Base-by-base conservation (phyloP, 257 asterid genomes). In the Verbena officinalis region DNA sequence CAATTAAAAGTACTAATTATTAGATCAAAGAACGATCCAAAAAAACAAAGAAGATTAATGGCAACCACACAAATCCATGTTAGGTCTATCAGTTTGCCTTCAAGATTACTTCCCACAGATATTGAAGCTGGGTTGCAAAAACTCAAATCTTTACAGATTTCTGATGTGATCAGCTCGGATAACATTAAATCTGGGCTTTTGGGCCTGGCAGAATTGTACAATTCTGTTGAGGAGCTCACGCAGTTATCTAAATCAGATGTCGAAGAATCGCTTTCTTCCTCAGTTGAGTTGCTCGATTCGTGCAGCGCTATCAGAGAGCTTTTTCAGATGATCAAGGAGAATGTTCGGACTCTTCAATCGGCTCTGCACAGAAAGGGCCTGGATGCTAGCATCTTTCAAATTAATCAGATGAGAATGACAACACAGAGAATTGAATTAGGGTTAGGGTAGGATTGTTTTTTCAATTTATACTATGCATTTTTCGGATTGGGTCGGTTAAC, bases 351-450 rank as follows among this genome's bases (percentile, higher is more conserved):
- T 38, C 80, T 83, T 15, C 87, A 83, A 36, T 83, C 89, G 14
- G 80, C 84, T 1, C 20, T 85, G 46, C 81, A 89, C 4, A 60
- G 87, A 9, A 83, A 80, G 73, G 87, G 82, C 0, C 21, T 46
- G 54, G 85, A 78, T 14, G 55, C 86, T 58, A 59, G 39, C 75
- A 5, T 5, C 33, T 2, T 27, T 27, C n/a, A n/a, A n/a, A n/a
- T n/a, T n/a, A n/a, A n/a, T n/a, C n/a, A n/a, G n/a, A n/a, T n/a
- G n/a, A n/a, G n/a, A n/a, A n/a, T n/a, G n/a, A n/a, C n/a, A n/a
- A n/a, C n/a, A n/a, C n/a, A n/a, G n/a, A n/a, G n/a, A n/a, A n/a
- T n/a, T n/a, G n/a, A n/a, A n/a, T n/a, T n/a, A n/a, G n/a, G n/a
- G n/a, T n/a, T n/a, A n/a, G n/a, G n/a, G n/a, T n/a, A n/a, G n/a